phyloP scores from a whole-genome alignment of 73 alveolate species.

The Paramecium caudatum region DNA sequence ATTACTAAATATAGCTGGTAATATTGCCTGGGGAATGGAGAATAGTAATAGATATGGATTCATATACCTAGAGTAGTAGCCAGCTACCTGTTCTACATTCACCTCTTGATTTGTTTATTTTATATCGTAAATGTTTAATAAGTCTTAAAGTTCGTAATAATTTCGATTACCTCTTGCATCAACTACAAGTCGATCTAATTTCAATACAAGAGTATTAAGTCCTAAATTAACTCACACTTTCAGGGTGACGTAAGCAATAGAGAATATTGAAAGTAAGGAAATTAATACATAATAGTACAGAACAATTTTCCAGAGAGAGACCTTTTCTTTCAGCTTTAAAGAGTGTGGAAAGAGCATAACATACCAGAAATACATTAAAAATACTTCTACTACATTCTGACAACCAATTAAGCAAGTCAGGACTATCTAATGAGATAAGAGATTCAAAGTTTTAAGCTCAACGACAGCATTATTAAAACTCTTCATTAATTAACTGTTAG shows the following conservation, averaged over 20 bases:
- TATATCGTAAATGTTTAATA: neutral
- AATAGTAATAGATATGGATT: constrained; percentile 40
- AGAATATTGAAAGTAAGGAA: neutral
- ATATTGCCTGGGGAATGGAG: constrained; percentile 9
- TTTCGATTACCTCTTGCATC: neutral
- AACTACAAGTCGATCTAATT: neutral
- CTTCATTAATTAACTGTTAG: neutral
- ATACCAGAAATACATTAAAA: constrained; percentile 20
- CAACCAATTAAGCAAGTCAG: neutral
- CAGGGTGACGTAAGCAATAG: neutral
- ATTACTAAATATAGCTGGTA: neutral
- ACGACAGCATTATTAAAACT: neutral
- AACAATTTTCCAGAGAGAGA: constrained; percentile 32
- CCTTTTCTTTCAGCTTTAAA: neutral
- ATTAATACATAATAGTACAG: neutral
- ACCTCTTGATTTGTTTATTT: neutral
- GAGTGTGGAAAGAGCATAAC: neutral
- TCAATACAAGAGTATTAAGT: constrained; percentile 13
- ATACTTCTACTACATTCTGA: neutral
- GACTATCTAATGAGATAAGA: constrained; percentile 29
- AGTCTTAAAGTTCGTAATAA: constrained; percentile 4
- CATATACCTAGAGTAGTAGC: neutral
- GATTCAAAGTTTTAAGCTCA: neutral
- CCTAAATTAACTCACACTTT: constrained; percentile 10
- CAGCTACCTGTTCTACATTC: neutral